phyloP scores from a whole-genome alignment of 306 rosid genomes.

The Spatholobus suberectus region DNA sequence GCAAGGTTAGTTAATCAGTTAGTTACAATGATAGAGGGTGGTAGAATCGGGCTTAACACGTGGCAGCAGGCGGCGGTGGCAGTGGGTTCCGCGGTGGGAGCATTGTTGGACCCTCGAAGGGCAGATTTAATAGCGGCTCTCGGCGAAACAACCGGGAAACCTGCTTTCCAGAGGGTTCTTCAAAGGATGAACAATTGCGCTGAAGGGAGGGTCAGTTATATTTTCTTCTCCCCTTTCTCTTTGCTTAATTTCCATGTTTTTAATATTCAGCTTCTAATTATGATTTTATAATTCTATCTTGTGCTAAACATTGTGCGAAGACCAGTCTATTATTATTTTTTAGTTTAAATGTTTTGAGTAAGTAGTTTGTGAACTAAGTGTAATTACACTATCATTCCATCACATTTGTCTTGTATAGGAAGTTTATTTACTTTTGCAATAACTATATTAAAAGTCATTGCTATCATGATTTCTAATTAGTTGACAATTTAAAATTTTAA shows the following conservation, averaged over 20 bases:
- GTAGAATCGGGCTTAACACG: constrained; percentile 59
- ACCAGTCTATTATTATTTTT: too few species aligned
- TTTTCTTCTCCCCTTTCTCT: neutral
- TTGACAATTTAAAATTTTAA: too few species aligned
- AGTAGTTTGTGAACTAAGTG: too few species aligned
- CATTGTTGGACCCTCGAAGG: constrained; percentile 84
- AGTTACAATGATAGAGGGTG: constrained; percentile 57
- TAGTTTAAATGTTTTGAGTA: too few species aligned
- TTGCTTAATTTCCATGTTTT: too few species aligned
- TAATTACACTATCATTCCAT: too few species aligned
- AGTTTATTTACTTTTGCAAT: too few species aligned
- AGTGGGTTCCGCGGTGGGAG: constrained; percentile 83
- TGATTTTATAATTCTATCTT: neutral
- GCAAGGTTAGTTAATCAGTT: neutral
- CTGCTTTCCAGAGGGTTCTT: constrained; percentile 82
- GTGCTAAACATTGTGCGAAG: neutral
- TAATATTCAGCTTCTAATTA: neutral
- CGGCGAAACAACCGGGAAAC: constrained; percentile 89
- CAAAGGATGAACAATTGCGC: constrained; percentile 70
- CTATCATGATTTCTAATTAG: too few species aligned
- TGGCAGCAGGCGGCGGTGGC: constrained; percentile 94
- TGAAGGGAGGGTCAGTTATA: constrained; percentile 66
- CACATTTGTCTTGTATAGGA: too few species aligned
- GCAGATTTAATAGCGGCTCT: constrained; percentile 92
- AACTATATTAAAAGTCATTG: too few species aligned